A percentile compares a stretch with the other conserved stretches of the same genome.
Evolutionary conservation across 768 basidiomycete species (phyloP).

Genomic region (Mrakia gelida): DNA sequence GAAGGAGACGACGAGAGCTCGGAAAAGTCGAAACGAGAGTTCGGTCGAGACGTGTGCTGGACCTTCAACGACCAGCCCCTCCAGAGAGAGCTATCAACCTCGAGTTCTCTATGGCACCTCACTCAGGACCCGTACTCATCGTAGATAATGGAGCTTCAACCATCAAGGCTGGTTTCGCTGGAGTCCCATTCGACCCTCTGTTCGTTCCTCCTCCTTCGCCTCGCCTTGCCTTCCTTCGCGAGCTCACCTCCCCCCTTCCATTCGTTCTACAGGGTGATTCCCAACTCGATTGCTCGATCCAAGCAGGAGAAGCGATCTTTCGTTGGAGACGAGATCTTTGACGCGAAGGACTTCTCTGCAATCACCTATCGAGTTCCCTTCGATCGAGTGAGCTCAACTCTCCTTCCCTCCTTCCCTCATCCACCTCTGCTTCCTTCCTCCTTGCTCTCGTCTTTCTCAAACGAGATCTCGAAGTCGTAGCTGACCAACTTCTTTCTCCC

Average conservation of each 20-base stretch:
- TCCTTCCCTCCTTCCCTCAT: conserved; percentile 32
- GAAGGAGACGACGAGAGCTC: not conserved
- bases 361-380: conserved; percentile 79
- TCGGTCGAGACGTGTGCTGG: not conserved
- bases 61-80: not conserved
- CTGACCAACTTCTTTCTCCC: not conserved
- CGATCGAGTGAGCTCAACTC: conserved; percentile 61
- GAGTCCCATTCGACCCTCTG: conserved; percentile 28
- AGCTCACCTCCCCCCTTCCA: conserved; percentile 36
- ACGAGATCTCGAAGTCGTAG: not conserved
- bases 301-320: conserved; percentile 78
- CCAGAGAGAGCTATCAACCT: not conserved
- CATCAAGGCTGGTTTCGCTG: conserved; percentile 67
- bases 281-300: conserved; percentile 78
- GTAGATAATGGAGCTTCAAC: conserved; percentile 83
- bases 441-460: not conserved
- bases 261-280: conserved; percentile 55
- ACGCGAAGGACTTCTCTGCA: conserved; percentile 73
- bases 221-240: not conserved
- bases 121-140: conserved; percentile 53
- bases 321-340: conserved; percentile 73
- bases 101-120: not conserved
- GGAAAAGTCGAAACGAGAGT: not conserved
- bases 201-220: not conserved
- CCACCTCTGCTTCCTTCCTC: conserved; percentile 31